Percentiles rank a stretch among this genome's conserved stretches.
Evolutionary conservation across 306 rosid genomes (phyloP).

Genomic region (Biancaea sappan): DNA sequence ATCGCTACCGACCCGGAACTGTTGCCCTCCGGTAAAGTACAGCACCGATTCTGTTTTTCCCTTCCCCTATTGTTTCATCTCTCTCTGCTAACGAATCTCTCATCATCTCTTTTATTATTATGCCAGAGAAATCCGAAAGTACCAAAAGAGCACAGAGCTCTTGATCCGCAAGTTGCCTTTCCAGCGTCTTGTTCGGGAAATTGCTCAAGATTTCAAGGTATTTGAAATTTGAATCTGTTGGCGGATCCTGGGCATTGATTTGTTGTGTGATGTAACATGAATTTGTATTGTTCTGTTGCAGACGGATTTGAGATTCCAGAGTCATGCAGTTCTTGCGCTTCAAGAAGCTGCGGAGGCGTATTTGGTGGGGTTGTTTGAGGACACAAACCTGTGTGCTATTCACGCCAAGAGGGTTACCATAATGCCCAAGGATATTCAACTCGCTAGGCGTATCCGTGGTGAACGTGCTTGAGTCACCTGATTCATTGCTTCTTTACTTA

Average conservation of each 20-base stretch:
- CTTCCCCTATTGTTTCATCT: not conserved
- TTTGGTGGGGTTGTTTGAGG: slow-evolving; percentile 64
- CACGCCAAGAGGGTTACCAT: slow-evolving; percentile 72
- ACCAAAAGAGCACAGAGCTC: slow-evolving; percentile 68
- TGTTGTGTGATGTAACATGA: not conserved
- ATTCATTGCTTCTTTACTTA: not conserved
- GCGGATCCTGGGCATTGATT: too few relatives aligned
- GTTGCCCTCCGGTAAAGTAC: slow-evolving; percentile 48
- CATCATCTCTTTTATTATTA: too few relatives aligned
- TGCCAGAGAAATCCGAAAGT: slow-evolving; percentile 59
- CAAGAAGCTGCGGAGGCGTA: slow-evolving; percentile 69
- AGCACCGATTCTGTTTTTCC: not conserved
- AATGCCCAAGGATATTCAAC: slow-evolving; percentile 68
- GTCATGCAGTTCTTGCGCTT: slow-evolving; percentile 64
- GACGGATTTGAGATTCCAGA: slow-evolving; percentile 66
- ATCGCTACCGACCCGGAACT: slow-evolving; percentile 57
- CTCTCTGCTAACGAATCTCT: not conserved
- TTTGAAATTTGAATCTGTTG: too few relatives aligned
- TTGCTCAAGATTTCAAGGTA: slow-evolving; percentile 64
- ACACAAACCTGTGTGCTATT: slow-evolving; percentile 64
- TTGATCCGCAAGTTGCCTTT: slow-evolving; percentile 62
- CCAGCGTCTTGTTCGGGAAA: slow-evolving; percentile 67
- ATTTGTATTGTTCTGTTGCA: not conserved
- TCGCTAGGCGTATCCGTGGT: slow-evolving; percentile 63
- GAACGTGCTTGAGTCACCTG: slow-evolving; percentile 52